Evolutionary conservation across 495 filamentous ascomycete genomes (phyloP), one percentile per base, ranked within the genome.

Genomic region (Penicillium coffeae): DNA sequence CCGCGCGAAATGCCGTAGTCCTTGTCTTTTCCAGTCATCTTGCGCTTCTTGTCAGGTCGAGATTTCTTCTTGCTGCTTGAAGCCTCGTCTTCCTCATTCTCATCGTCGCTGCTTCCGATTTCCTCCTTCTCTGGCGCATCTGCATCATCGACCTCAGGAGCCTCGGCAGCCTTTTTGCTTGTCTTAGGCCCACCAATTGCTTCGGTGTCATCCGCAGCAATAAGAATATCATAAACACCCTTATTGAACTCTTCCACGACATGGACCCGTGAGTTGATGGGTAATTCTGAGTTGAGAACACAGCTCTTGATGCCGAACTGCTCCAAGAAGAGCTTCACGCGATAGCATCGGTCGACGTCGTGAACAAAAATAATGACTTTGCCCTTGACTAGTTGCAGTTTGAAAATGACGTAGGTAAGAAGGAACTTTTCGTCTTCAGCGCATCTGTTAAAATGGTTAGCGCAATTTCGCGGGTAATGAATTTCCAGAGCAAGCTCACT

Each of bases 241-340:
- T 88, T 87, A 71, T 97, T 99, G 71, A 97, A 99, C 64, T 97
- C 89, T 58, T 99, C 85, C 8, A 99, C 90, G 21, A 95, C 87
- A 69, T 97, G 93, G 36, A 96, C 81, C 15, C 93, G 78, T 6
- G 88, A 90, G 53, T 95, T 95, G 52, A 96, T 85, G 3, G 93
- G 93, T 14, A 99, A 70, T 60, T 99, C 90, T 4, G 89, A 93
- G 65, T 99, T 99, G 27, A 99, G 73, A 10, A 99, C 85, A 66
- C 92, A 96, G 63, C 86, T 89, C 65, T 87, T 87, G 60, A 95
- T 89, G 19, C 89, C 90, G 55, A 99, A 97, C 59, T 97, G 94
- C 65, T 97, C 94, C 12, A 99, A 79, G 63, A 93, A 97, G 8
- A 99, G 78, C 70, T 96, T 97, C 22, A 97, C 72, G 21, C 94